Conservation (phyloP, 352 stramenopile genomes). For the Peronospora destructor region DNA sequence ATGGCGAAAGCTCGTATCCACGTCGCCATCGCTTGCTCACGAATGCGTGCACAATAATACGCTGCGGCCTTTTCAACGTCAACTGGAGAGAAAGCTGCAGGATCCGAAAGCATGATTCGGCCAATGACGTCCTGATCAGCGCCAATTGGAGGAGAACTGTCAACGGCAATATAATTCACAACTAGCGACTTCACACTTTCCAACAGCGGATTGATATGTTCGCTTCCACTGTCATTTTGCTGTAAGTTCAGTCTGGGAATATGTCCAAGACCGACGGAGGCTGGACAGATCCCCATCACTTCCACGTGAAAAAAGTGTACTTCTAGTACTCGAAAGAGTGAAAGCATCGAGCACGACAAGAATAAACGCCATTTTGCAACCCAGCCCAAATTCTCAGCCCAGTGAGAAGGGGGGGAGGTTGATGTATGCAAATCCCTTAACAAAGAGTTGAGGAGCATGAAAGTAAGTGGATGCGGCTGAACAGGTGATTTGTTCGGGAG, state of each 20-base stretch:
- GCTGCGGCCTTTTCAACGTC: conserved; percentile 41
- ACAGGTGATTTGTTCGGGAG: conserved; percentile 58
- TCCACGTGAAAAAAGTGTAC: conserved; percentile 84
- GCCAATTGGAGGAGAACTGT: conserved; percentile 12
- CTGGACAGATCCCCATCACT: conserved; percentile 63
- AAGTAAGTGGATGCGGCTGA: conserved; percentile 77
- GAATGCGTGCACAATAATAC: conserved; percentile 48
- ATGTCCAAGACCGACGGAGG: conserved; percentile 78
- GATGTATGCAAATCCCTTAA: conserved; percentile 44
- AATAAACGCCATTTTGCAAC: conserved; percentile 61
- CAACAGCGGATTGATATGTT: conserved; percentile 52
- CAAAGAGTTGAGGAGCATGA: conserved; percentile 85
- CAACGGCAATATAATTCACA: conserved; percentile 38
- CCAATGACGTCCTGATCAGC: conserved; percentile 31
- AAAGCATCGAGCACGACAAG: conserved; percentile 47
- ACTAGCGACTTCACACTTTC: conserved; percentile 66
- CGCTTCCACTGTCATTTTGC: conserved; percentile 14
- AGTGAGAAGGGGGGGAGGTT: conserved; percentile 9
- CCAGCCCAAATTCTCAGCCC: conserved; percentile 16
- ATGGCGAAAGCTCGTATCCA: conserved; percentile 70
- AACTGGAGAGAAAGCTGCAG: conserved; percentile 21
- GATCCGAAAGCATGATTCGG: conserved; percentile 36
- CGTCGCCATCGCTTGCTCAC: conserved; percentile 58
- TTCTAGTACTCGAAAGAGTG: conserved; percentile 65
- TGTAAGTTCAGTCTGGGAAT: conserved; percentile 23